phyloP scores from a whole-genome alignment of 164 flowering plant genomes.

The Santalum album region DNA sequence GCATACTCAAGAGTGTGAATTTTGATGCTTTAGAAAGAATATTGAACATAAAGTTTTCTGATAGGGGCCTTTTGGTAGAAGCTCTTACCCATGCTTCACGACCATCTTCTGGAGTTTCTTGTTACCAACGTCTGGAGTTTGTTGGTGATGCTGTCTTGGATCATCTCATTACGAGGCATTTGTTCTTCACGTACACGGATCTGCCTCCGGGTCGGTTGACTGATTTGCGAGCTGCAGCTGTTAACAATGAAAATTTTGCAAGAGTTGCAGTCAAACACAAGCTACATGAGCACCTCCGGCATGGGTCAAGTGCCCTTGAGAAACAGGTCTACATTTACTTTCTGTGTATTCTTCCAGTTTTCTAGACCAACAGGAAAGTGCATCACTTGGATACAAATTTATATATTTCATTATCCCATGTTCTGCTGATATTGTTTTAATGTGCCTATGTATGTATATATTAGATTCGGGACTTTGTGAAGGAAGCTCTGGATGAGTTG shows the following conservation, averaged over 20 bases:
- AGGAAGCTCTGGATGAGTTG: constrained; percentile 67
- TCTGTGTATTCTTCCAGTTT: background rate
- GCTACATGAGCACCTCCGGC: constrained; percentile 87
- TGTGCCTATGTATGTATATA: constrained; percentile 10
- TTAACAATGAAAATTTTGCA: constrained; percentile 97
- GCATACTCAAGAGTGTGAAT: constrained; percentile 61
- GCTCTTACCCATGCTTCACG: constrained; percentile 99
- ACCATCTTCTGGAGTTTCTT: constrained; percentile 93
- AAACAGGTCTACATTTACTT: constrained; percentile 67
- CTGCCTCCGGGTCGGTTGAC: constrained; percentile 97
- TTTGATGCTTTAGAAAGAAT: constrained; percentile 72
- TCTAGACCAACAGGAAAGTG: background rate
- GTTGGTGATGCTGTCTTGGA: constrained; percentile 99
- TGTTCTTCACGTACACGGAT: constrained; percentile 88
- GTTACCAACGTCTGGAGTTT: constrained; percentile 93
- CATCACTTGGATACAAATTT: background rate
- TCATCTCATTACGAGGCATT: constrained; percentile 86
- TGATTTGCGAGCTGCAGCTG: constrained; percentile 98
- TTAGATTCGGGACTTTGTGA: constrained; percentile 90
- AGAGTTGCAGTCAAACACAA: constrained; percentile 91
- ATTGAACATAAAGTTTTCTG: constrained; percentile 55
- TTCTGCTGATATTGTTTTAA: background rate
- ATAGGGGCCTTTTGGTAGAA: constrained; percentile 64
- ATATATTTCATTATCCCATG: too few relatives aligned
- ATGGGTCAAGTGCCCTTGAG: constrained; percentile 97